Conservation (phyloP, 257 asterid species). For the Solanum etuberosum region DNA sequence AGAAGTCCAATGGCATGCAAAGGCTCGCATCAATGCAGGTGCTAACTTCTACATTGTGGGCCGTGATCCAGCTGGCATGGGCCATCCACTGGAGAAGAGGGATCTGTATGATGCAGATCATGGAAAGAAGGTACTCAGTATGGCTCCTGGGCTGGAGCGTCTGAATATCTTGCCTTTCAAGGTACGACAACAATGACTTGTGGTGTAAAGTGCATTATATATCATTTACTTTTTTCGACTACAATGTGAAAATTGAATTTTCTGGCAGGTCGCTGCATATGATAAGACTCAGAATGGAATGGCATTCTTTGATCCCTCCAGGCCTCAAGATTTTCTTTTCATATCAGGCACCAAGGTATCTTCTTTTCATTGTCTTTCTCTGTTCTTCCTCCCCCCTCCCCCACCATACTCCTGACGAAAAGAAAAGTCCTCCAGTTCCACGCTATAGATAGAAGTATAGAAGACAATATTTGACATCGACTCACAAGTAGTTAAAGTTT, state of each 20-base stretch:
- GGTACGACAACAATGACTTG: slow-evolving; percentile 19
- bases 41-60: slow-evolving; percentile 92
- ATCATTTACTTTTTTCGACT: neutral
- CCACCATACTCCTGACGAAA: neutral
- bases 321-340: slow-evolving; percentile 82
- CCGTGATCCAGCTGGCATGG: slow-evolving; percentile 94
- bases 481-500: neutral
- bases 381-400: neutral
- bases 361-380: neutral
- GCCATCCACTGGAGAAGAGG: slow-evolving; percentile 80
- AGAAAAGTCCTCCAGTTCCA: neutral
- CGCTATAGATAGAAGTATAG: neutral
- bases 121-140: slow-evolving; percentile 86
- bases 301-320: slow-evolving; percentile 96
- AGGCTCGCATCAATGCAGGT: slow-evolving; percentile 95
- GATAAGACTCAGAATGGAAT: slow-evolving; percentile 71
- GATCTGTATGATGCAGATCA: slow-evolving; percentile 97
- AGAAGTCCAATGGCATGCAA: slow-evolving; percentile 97
- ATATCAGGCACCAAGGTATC: slow-evolving; percentile 92
- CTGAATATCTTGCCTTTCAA: slow-evolving; percentile 85
- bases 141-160: slow-evolving; percentile 93
- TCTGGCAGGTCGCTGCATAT: slow-evolving; percentile 81
- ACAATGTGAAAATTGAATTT: neutral
- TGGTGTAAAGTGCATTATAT: neutral
- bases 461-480: neutral